Evolutionary conservation across 2,329 filamentous ascomycete genomes (phyloP).

Genomic region (Didymella exigua): DNA sequence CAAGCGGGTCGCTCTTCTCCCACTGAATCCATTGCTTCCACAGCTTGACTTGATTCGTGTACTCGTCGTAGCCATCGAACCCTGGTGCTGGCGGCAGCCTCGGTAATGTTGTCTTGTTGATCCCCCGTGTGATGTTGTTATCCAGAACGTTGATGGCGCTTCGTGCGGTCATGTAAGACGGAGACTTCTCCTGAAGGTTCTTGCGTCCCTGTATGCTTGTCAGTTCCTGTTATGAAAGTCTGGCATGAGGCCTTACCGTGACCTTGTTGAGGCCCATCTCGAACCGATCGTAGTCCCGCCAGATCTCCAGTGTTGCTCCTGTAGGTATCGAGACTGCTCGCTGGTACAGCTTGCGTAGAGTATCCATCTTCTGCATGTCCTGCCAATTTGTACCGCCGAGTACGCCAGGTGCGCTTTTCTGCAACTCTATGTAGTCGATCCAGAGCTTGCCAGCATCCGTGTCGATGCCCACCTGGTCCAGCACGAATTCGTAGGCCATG

Average conservation of each 20-base stretch:
- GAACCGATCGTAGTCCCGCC: slow-evolving; percentile 98
- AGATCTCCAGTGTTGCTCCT: slow-evolving; percentile 78
- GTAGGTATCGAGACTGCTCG: slow-evolving; percentile 87
- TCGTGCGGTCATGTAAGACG: slow-evolving; percentile 94
- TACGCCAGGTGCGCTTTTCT: slow-evolving; percentile 84
- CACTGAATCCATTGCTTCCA: slow-evolving; percentile 96
- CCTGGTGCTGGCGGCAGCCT: slow-evolving; percentile 81
- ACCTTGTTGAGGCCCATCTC: slow-evolving; percentile 93
- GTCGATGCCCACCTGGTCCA: slow-evolving; percentile 88
- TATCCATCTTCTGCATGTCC: slow-evolving; percentile 97
- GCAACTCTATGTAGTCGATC: slow-evolving; percentile 93
- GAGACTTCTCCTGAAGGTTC: slow-evolving; percentile 89
- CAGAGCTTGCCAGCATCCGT: slow-evolving; percentile 88
- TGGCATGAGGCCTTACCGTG: slow-evolving; percentile 64
- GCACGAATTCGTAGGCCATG: slow-evolving; percentile 89
- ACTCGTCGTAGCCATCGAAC: slow-evolving; percentile 86
- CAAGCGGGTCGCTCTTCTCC: slow-evolving; percentile 92
- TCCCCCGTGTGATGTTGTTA: slow-evolving; percentile 80
- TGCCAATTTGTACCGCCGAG: slow-evolving; percentile 90
- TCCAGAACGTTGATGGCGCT: slow-evolving; percentile 89
- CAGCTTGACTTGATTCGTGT: slow-evolving; percentile 78
- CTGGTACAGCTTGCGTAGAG: slow-evolving; percentile 89
- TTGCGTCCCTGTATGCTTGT: slow-evolving; percentile 75
- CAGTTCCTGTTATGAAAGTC: slow-evolving; percentile 13
- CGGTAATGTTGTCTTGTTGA: slow-evolving; percentile 79